Evolutionary conservation across 768 basidiomycete species (phyloP).

Genomic region (Termitomyces sp.): DNA sequence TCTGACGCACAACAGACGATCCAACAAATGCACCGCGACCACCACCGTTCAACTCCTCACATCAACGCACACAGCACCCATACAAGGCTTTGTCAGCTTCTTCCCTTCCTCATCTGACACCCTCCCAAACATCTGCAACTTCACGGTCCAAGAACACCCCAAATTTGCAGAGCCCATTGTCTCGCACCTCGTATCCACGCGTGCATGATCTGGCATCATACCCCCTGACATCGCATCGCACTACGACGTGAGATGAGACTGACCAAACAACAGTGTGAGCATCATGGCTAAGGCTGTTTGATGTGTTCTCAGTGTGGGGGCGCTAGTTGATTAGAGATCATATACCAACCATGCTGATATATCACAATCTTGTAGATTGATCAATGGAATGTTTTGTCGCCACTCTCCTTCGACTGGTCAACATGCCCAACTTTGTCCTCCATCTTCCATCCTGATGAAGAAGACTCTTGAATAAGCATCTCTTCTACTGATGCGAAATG

Average conservation of each 20-base stretch:
- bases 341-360: background rate
- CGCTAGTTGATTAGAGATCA: background rate
- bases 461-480: no score
- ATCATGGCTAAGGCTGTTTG: slow-evolving; percentile 39
- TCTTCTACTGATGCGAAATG: no score
- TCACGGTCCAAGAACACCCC: slow-evolving; percentile 89
- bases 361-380: background rate
- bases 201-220: slow-evolving; percentile 35
- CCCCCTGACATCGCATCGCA: background rate
- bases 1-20: slow-evolving; percentile 45
- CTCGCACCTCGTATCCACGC: slow-evolving; percentile 26
- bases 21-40: slow-evolving; percentile 87
- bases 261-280: slow-evolving; percentile 38
- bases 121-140: slow-evolving; percentile 22
- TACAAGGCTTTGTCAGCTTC: slow-evolving; percentile 74
- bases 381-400: no score
- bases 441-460: no score
- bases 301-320: background rate
- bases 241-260: slow-evolving; percentile 1
- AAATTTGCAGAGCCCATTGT: slow-evolving; percentile 73
- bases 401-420: no score
- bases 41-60: slow-evolving; percentile 58
- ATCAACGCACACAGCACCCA: slow-evolving; percentile 46
- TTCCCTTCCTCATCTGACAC: background rate
- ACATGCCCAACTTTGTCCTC: no score